Evolutionary conservation across 2,329 filamentous ascomycete genomes (phyloP), one percentile per base, ranked within the genome.

Genomic region (Amylocarpus encephaloides): DNA sequence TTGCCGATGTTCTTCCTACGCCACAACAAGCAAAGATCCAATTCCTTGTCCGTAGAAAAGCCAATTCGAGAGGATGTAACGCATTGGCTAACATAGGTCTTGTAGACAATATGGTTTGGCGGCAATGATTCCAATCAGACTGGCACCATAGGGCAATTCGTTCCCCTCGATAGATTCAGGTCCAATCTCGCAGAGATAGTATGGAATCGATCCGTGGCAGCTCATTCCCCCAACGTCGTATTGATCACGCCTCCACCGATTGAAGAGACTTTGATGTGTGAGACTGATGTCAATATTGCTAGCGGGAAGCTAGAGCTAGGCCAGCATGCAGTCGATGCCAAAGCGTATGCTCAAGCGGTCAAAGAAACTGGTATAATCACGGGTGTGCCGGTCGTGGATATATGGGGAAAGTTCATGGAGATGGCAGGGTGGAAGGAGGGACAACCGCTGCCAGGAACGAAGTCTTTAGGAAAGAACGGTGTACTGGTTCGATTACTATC

Each of bases 61-160:
- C 13, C 26, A 9, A 15, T 18, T 16, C 18, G 9, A 9, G 13
- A 2, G 2, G 5, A 36, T 13, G 5, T 26, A 1, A 3, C 9
- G 6, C 18, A 43, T 43, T 32, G 40, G 9, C 12, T 11, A 26
- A 26, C 11, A 29, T 22, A 3, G 3, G 12, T 4, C 13, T 2
- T 6, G 12, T 22, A 48, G 46, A 48, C 46, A 19, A 34, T 48
- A 10, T 48, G 46, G 46, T 42, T 48, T 54, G 92, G 91, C 13
- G 88, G 91, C 59, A 96, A 97, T 65, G 91, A 96, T 67, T 85
- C 90, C 3, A 81, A 82, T 46, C 66, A 92, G 3, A 71, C 78
- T 38, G 73, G 76, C 2, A 73, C 73, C 2, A 80, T 79, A 48
- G 73, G 74, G 11, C 92, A 96, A 68, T 82, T 90, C 65, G 78